phyloP scores from a whole-genome alignment of 768 basidiomycete genomes.

The Tricholoma flavovirens region DNA sequence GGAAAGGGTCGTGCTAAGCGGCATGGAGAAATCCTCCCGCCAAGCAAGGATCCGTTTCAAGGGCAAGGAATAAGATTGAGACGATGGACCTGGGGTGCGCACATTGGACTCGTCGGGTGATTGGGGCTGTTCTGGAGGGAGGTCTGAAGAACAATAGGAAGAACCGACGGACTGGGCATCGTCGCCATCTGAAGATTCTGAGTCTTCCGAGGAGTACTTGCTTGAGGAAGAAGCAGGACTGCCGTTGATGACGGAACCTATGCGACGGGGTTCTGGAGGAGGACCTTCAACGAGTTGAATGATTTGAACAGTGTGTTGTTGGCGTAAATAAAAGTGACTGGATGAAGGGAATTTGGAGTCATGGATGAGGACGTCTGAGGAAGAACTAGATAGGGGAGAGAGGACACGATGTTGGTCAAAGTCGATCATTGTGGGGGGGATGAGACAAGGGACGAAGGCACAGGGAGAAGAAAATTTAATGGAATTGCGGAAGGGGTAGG shows the following conservation, averaged over 20 bases:
- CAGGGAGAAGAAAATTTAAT: slow-evolving; percentile 15
- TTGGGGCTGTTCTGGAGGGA: slow-evolving; percentile 31
- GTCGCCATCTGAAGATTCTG: slow-evolving; percentile 33
- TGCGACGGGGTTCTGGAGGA: slow-evolving; percentile 47
- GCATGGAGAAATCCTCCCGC: slow-evolving; percentile 53
- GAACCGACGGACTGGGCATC: slow-evolving; percentile 47
- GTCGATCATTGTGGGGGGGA: slow-evolving; percentile 22
- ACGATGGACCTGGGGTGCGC: slow-evolving; percentile 21
- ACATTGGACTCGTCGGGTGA: slow-evolving; percentile 12
- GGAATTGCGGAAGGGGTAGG: slow-evolving; percentile 16
- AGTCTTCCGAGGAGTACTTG: slow-evolving; percentile 34
- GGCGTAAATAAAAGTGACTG: slow-evolving; percentile 40
- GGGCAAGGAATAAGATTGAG: slow-evolving; percentile 47
- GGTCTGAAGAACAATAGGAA: slow-evolving; percentile 71
- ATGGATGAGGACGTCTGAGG: slow-evolving; percentile 22
- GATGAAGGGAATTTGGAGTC: slow-evolving; percentile 28
- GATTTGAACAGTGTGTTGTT: slow-evolving; percentile 52
- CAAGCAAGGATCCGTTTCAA: slow-evolving; percentile 69
- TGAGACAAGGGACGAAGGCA: slow-evolving; percentile 6
- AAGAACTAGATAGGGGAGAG: slow-evolving; percentile 11
- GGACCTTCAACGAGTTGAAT: slow-evolving; percentile 70
- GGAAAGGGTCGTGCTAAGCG: slow-evolving; percentile 32
- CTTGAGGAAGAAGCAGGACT: slow-evolving; percentile 34
- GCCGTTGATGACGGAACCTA: slow-evolving; percentile 32
- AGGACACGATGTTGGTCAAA: slow-evolving; percentile 18